phyloP scores from a whole-genome alignment of 148 eudicot genomes.

The Arctostaphylos glauca region DNA sequence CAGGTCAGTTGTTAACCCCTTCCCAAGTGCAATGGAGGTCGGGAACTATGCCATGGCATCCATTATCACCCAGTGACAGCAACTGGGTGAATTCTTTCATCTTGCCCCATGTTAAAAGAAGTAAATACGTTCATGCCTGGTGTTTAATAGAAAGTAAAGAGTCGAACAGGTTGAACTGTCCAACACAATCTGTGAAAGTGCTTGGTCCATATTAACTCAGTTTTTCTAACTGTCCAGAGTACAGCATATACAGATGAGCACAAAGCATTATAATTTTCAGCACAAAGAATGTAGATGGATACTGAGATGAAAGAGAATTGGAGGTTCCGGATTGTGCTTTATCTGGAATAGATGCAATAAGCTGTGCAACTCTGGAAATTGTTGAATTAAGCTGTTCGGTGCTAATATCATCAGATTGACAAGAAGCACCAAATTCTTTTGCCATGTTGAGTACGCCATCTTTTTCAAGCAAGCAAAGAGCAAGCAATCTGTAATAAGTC shows the following conservation, averaged over 20 bases:
- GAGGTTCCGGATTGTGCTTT: conserved; percentile 64
- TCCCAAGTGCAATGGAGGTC: conserved; percentile 3
- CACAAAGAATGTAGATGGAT: conserved; percentile 44
- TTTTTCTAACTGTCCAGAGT: background rate
- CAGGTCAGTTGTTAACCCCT: background rate
- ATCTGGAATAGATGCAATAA: conserved; percentile 85
- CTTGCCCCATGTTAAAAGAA: background rate
- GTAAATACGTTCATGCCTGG: background rate
- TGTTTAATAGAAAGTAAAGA: background rate
- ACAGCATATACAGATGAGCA: background rate
- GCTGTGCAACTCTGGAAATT: conserved; percentile 64
- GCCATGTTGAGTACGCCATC: conserved; percentile 59
- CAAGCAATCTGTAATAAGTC: conserved; percentile 56
- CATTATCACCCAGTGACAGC: background rate
- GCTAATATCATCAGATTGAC: conserved; percentile 33
- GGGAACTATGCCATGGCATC: background rate
- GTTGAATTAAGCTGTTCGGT: conserved; percentile 33
- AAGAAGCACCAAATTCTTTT: conserved; percentile 45
- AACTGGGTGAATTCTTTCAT: background rate
- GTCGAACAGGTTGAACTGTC: background rate
- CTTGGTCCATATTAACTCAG: background rate
- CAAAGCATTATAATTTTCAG: background rate
- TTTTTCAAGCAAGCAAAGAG: conserved; percentile 67
- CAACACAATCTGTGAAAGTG: background rate
- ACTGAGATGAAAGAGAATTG: conserved; percentile 81